Evolutionary conservation across 2,329 filamentous ascomycete genomes (phyloP).

Genomic region (Aspergillus udagawae): DNA sequence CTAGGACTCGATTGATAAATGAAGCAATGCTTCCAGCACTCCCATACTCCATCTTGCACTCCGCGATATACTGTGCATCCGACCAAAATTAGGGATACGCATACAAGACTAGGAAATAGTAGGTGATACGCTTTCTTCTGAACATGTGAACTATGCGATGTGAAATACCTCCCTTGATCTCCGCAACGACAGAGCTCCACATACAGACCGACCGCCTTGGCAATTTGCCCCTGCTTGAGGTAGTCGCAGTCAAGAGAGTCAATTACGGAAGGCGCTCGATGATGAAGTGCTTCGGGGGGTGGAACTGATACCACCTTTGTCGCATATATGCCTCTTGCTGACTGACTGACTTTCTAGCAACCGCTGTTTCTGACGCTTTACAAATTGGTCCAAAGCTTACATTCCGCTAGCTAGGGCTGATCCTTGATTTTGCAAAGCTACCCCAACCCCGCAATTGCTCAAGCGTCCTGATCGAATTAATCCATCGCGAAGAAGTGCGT

Average conservation of each 20-base stretch:
- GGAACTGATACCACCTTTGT: not conserved
- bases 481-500: not conserved
- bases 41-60: not conserved
- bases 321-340: not conserved
- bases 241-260: not conserved
- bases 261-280: not conserved
- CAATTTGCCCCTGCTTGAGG: not conserved
- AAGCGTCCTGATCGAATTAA: not conserved
- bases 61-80: not conserved
- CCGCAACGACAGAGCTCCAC: not conserved
- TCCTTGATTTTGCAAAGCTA: conserved; percentile 2
- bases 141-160: not conserved
- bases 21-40: not conserved
- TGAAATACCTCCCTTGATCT: not conserved
- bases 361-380: not conserved
- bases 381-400: conserved; percentile 1
- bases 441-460: not conserved
- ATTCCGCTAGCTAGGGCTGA: conserved; percentile 4
- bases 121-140: not conserved
- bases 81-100: not conserved
- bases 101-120: not conserved
- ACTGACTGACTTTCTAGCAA: not conserved
- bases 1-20: not conserved
- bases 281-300: not conserved
- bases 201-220: conserved; percentile 3